Evolutionary conservation across 2,329 filamentous ascomycete genomes (phyloP).

Genomic region (Pyrenophora graminea): DNA sequence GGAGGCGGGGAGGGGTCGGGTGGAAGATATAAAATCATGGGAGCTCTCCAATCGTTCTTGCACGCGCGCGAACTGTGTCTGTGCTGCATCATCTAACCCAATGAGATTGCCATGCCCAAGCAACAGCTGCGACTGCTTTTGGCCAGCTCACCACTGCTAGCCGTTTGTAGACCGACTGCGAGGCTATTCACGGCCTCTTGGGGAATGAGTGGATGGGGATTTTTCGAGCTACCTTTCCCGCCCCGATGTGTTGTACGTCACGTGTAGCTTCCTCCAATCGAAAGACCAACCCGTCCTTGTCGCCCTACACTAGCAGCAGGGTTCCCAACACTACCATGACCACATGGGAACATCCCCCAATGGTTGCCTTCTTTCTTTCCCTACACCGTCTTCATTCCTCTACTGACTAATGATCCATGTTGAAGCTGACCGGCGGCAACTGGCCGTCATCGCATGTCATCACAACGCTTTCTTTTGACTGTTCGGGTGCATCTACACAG

Average conservation of each 20-base stretch:
- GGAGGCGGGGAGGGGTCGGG: slow-evolving; percentile 31
- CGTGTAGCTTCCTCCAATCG: slow-evolving; percentile 14
- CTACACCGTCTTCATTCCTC: neutral
- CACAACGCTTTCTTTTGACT: too few species aligned
- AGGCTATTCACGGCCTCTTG: slow-evolving; percentile 12
- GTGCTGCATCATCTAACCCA: slow-evolving; percentile 23
- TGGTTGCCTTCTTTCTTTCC: neutral
- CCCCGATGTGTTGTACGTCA: slow-evolving; percentile 25
- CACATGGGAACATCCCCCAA: slow-evolving; percentile 6
- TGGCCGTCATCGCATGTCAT: too few species aligned
- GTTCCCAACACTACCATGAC: slow-evolving; percentile 7
- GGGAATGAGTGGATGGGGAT: slow-evolving; percentile 20
- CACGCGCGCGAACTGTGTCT: slow-evolving; percentile 30
- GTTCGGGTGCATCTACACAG: too few species aligned
- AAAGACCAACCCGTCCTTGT: slow-evolving; percentile 1
- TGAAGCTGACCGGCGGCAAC: too few species aligned
- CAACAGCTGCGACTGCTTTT: slow-evolving; percentile 15
- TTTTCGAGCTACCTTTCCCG: slow-evolving; percentile 13
- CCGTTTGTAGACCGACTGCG: slow-evolving; percentile 16
- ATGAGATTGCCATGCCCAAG: slow-evolving; percentile 18
- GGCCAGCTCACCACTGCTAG: slow-evolving; percentile 26
- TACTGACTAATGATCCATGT: neutral
- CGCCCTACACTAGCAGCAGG: slow-evolving; percentile 9
- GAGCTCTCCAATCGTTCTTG: slow-evolving; percentile 25
- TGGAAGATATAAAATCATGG: slow-evolving; percentile 38